phyloP scores from a whole-genome alignment of 2,329 filamentous ascomycete species.

The Bipolaris cookei region DNA sequence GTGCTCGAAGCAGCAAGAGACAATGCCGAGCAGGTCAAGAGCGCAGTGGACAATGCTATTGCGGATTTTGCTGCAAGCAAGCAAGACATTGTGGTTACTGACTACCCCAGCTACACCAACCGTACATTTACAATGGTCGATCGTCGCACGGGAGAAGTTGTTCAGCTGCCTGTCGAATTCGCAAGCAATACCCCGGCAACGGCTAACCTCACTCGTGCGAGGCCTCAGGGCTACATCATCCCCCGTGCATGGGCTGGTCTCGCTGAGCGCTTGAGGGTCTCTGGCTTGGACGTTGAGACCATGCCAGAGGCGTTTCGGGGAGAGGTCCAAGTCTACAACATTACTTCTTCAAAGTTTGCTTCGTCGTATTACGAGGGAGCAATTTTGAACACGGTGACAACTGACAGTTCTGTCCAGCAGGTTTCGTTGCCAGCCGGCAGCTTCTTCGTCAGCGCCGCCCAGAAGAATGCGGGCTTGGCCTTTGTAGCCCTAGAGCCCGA shows the following conservation, averaged over 20 bases:
- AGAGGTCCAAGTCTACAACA: slow-evolving; percentile 44
- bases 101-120: slow-evolving; percentile 34
- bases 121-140: slow-evolving; percentile 47
- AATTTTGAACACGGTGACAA: slow-evolving; percentile 43
- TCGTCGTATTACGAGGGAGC: slow-evolving; percentile 45
- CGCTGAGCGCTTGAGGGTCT: slow-evolving; percentile 39
- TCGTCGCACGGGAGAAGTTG: slow-evolving; percentile 36
- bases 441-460: slow-evolving; percentile 43
- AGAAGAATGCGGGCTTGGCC: slow-evolving; percentile 49
- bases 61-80: slow-evolving; percentile 32
- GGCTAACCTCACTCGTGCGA: slow-evolving; percentile 43
- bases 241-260: slow-evolving; percentile 46
- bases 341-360: slow-evolving; percentile 39
- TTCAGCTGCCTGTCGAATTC: slow-evolving; percentile 45
- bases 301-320: slow-evolving; percentile 37
- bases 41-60: slow-evolving; percentile 39
- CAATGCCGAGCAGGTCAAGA: slow-evolving; percentile 32
- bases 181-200: slow-evolving; percentile 44
- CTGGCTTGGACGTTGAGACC: slow-evolving; percentile 44
- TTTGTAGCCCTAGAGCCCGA: slow-evolving; percentile 50
- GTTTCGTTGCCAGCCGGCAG: slow-evolving; percentile 43
- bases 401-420: slow-evolving; percentile 29
- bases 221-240: slow-evolving; percentile 47
- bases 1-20: slow-evolving; percentile 45
- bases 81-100: slow-evolving; percentile 43